These are phyloP conservation scores for Penicillium daleae DNA, from an alignment of 495 filamentous ascomycete genomes.

Conservation along the genomic window DNA sequence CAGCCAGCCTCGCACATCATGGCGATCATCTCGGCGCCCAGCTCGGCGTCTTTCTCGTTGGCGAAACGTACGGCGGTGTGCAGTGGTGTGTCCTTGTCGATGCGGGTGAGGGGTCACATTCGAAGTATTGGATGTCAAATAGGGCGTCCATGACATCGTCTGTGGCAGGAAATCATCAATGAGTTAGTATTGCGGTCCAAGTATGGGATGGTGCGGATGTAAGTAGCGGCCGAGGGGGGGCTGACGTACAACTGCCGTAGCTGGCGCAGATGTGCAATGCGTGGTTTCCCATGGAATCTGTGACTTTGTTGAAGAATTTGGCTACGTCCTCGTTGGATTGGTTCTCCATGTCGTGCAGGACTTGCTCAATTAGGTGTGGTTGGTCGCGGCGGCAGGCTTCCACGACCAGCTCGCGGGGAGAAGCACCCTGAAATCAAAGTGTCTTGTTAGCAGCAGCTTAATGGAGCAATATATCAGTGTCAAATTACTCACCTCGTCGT, in stretches of 20 bases:
- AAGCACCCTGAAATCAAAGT: slow-evolving; percentile 70
- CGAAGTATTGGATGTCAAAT: slow-evolving; percentile 91
- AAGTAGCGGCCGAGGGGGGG: neutral
- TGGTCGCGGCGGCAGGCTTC: slow-evolving; percentile 95
- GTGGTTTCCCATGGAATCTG: slow-evolving; percentile 82
- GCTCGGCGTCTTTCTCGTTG: slow-evolving; percentile 67
- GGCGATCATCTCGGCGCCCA: slow-evolving; percentile 71
- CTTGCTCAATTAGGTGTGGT: slow-evolving; percentile 72
- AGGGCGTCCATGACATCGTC: slow-evolving; percentile 90
- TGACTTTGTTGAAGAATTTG: slow-evolving; percentile 78
- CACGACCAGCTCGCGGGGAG: slow-evolving; percentile 80
- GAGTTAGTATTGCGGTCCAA: neutral
- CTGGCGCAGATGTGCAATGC: slow-evolving; percentile 87
- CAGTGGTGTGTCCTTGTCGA: slow-evolving; percentile 87
- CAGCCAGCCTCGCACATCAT: slow-evolving; percentile 95
- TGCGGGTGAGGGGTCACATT: slow-evolving; percentile 83
- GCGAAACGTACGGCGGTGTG: slow-evolving; percentile 86
- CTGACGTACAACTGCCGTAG: slow-evolving; percentile 78
- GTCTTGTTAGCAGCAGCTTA: slow-evolving; percentile 16
- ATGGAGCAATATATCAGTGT: slow-evolving; percentile 1
- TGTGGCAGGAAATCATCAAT: slow-evolving; percentile 32
- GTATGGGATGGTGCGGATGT: neutral
- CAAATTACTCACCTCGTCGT: slow-evolving; percentile 43
- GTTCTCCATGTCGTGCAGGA: slow-evolving; percentile 47
- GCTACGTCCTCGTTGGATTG: slow-evolving; percentile 62